Evolutionary conservation across 306 rosid genomes (phyloP), one percentile per base, ranked within the genome.

Genomic region (Arachis stenosperma): DNA sequence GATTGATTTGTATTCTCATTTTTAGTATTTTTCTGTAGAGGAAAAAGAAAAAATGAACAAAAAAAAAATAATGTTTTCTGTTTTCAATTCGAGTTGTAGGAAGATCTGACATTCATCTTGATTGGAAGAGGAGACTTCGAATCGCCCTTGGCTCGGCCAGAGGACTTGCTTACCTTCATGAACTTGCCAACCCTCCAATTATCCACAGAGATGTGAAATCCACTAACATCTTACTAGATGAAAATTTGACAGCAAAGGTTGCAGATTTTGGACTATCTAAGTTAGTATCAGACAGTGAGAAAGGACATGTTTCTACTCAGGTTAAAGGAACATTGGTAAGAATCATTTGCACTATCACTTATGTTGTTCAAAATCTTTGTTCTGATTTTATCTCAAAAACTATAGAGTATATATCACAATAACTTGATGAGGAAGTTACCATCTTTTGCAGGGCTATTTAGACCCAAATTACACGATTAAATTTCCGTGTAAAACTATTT

Each of bases 251-350:
- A 0, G 96, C 97, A 43, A 94, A 91, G 75, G 98, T 94, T 83
- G 95, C 98, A 42, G 98, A 94, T 85, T 94, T 94, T 84, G 98
- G 99, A 47, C 82, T 94, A 83, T 94, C 96, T 41, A 94, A 91
- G 85, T 84, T 91, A 3, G 91, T 87, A 57, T 76, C 90, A 33
- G 96, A 91, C 79, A 75, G 87, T 75, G 89, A 56, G 27, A 91
- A 89, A 84, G 91, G 96, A 27, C 97, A 94, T 53, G 95, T 94
- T 51, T 91, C 97, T 10, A 94, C 97, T 63, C 97, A 94, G 81
- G 98, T 91, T 33, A 94, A 94, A 81, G 98, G 97, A 70, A 94
- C 99, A 68, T 39, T 94, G 92, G 96, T 94, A 42, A 83, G 96
- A 51, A 55, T 51, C 43, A 51, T 30, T 41, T 41, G 41, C 22